These are phyloP conservation scores for Heracleum sosnowskyi DNA, from an alignment of 129 eudicot genomes.

Conservation along the genomic window DNA sequence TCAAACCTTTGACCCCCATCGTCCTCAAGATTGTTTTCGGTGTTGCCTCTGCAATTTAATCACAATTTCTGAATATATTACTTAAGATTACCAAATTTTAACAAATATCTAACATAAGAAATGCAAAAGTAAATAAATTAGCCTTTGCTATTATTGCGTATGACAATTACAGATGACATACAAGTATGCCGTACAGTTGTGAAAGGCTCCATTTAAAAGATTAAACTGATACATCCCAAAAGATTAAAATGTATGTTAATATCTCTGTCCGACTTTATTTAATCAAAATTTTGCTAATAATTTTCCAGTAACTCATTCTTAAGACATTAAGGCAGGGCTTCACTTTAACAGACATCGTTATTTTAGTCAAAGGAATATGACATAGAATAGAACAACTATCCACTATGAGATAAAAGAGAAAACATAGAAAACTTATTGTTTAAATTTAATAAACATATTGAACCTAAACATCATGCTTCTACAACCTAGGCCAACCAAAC, in stretches of 20 bases:
- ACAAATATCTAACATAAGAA: neutral
- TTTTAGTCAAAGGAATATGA: neutral
- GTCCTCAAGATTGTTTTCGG: constrained; percentile 83
- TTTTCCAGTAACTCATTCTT: neutral
- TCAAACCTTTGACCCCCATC: constrained; percentile 87
- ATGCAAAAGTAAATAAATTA: too few species aligned
- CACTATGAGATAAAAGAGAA: neutral
- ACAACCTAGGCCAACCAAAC: constrained; percentile 1
- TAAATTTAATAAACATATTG: neutral
- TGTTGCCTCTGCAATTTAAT: constrained; percentile 63
- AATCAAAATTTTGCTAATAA: neutral
- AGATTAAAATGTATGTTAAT: neutral
- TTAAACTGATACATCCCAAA: neutral
- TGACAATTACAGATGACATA: neutral
- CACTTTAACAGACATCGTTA: neutral
- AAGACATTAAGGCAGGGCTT: neutral
- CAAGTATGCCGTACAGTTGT: neutral
- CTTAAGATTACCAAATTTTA: constrained; percentile 5
- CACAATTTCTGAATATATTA: neutral
- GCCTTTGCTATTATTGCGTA: neutral
- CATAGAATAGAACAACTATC: constrained; percentile 1
- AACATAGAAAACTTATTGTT: neutral
- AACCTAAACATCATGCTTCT: neutral
- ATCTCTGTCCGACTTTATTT: neutral
- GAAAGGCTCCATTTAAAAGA: neutral